These are phyloP conservation scores for Pythium brassicae DNA, from an alignment of 352 stramenopile species.

Conservation along the genomic window DNA sequence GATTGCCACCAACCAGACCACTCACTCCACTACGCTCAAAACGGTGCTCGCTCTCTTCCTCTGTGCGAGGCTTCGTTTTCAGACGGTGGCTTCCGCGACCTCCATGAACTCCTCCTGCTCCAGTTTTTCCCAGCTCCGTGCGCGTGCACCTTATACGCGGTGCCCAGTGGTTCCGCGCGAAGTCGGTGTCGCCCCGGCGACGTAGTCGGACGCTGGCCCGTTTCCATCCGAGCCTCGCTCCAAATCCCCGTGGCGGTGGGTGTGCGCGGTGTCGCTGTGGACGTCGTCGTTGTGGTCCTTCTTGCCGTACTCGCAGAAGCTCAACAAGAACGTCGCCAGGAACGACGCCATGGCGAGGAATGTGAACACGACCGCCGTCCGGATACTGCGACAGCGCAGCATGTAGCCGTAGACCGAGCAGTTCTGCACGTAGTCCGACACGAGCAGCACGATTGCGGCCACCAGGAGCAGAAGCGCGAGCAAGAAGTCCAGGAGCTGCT, in stretches of 20 bases:
- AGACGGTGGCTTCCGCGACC: too few relatives aligned
- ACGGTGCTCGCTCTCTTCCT: too few relatives aligned
- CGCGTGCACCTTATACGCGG: conserved; percentile 5
- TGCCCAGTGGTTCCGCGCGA: background rate
- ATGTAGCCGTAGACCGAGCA: conserved; percentile 67
- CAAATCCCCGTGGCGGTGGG: conserved; percentile 10
- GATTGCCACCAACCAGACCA: too few relatives aligned
- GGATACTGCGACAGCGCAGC: conserved; percentile 51
- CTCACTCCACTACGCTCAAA: too few relatives aligned
- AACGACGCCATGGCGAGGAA: conserved; percentile 56
- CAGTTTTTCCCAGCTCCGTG: conserved; percentile 7
- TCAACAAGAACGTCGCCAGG: conserved; percentile 43
- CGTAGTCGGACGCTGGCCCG: conserved; percentile 8
- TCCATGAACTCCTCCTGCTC: too few relatives aligned
- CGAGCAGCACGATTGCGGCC: conserved; percentile 59
- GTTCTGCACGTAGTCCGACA: conserved; percentile 61
- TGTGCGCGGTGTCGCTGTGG: conserved; percentile 11
- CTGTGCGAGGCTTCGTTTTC: too few relatives aligned
- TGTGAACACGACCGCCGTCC: conserved; percentile 56
- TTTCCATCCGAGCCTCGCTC: conserved; percentile 8
- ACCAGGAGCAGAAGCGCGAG: conserved; percentile 53
- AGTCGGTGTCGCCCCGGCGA: conserved; percentile 10
- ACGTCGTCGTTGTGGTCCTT: conserved; percentile 12
- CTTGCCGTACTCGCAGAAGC: conserved; percentile 35
- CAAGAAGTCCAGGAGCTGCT: conserved; percentile 50